These are phyloP conservation scores for Turnera subulata DNA, from an alignment of 345 rosid genomes.

Conservation along the genomic window DNA sequence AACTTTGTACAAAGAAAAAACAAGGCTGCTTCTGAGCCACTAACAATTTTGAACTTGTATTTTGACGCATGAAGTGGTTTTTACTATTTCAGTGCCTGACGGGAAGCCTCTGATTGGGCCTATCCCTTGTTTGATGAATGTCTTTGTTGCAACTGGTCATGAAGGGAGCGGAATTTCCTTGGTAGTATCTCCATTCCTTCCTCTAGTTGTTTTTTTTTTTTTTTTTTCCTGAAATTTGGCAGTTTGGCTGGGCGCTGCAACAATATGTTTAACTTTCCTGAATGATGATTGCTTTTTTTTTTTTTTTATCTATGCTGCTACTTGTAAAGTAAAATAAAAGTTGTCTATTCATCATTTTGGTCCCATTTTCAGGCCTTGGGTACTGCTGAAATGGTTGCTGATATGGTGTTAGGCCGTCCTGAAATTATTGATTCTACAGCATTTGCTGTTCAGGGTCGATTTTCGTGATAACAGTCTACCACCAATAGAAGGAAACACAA, in stretches of 20 bases:
- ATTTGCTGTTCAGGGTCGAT: constrained; percentile 51
- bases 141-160: constrained; percentile 84
- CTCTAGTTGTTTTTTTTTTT: not conserved
- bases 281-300: not conserved
- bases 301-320: not conserved
- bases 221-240: not conserved
- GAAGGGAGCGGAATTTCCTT: constrained; percentile 88
- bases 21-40: not conserved
- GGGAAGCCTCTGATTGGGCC: constrained; percentile 81
- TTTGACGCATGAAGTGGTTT: constrained; percentile 7
- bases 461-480: constrained; percentile 18
- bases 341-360: constrained; percentile 11
- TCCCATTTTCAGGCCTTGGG: constrained; percentile 65
- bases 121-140: constrained; percentile 61
- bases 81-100: constrained; percentile 66
- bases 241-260: not conserved
- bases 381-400: constrained; percentile 81
- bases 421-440: constrained; percentile 38
- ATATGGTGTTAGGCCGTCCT: constrained; percentile 65
- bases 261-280: not conserved
- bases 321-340: not conserved
- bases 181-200: constrained; percentile 40
- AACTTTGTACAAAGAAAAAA: not conserved
- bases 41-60: not conserved
- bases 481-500: constrained; percentile 6